Evolutionary conservation across 805 yeast species (phyloP).

Genomic region (Cyberlindnera maclurae): DNA sequence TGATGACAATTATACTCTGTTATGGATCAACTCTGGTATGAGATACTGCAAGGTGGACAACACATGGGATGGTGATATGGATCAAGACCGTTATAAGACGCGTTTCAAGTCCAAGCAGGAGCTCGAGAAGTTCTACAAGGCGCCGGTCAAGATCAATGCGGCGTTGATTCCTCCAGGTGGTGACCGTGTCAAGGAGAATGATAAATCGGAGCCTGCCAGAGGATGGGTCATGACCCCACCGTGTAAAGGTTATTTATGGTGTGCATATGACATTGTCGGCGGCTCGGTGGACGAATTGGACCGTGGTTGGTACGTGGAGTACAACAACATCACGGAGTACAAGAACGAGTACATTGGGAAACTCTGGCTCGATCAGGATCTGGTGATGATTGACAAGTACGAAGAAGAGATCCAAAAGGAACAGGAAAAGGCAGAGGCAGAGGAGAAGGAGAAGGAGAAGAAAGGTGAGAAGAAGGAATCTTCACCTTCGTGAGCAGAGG

Average conservation of each 20-base stretch:
- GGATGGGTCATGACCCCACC: slow-evolving; percentile 47
- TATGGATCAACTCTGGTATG: slow-evolving; percentile 73
- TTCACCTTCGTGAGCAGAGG: too few relatives aligned
- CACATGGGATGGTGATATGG: slow-evolving; percentile 26
- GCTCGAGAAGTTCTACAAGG: slow-evolving; percentile 23
- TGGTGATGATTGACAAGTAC: slow-evolving; percentile 16
- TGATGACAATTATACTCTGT: slow-evolving; percentile 36
- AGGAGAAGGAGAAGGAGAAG: slow-evolving; percentile 2
- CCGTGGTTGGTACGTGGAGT: slow-evolving; percentile 21
- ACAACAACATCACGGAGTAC: slow-evolving; percentile 18
- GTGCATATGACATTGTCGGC: slow-evolving; percentile 52
- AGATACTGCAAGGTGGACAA: slow-evolving; percentile 44
- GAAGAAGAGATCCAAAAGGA: slow-evolving; percentile 7
- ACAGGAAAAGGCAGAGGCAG: neutral
- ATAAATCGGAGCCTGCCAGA: slow-evolving; percentile 36
- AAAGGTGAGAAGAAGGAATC: neutral
- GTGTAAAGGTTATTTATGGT: slow-evolving; percentile 53
- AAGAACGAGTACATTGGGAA: slow-evolving; percentile 23
- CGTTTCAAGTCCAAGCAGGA: slow-evolving; percentile 4
- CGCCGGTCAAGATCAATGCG: slow-evolving; percentile 35
- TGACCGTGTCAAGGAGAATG: slow-evolving; percentile 22
- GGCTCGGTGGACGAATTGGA: slow-evolving; percentile 20
- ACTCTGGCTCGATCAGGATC: slow-evolving; percentile 22
- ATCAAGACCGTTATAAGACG: slow-evolving; percentile 25
- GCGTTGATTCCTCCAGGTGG: slow-evolving; percentile 46